Evolutionary conservation across 2,329 filamentous ascomycete genomes (phyloP).

Genomic region (Microdochium bolleyi): DNA sequence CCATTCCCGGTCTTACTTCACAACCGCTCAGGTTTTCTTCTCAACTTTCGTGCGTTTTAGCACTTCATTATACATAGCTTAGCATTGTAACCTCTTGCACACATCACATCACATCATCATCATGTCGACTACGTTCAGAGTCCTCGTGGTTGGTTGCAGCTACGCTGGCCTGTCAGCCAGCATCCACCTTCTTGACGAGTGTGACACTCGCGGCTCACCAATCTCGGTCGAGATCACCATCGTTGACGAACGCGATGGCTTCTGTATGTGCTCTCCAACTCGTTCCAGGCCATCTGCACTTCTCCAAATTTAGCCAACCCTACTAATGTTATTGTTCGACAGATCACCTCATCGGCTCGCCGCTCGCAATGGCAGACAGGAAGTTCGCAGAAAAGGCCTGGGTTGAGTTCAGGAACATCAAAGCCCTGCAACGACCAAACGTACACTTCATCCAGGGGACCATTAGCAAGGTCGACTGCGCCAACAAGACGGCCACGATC

Average conservation of each 20-base stretch:
- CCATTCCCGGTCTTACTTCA: too few species aligned
- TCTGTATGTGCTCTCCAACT: constrained; percentile 54
- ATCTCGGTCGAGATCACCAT: constrained; percentile 63
- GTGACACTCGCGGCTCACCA: constrained; percentile 37
- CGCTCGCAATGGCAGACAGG: constrained; percentile 59
- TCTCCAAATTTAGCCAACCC: too few species aligned
- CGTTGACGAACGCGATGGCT: constrained; percentile 76
- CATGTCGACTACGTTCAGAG: constrained; percentile 31
- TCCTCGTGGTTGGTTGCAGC: constrained; percentile 63
- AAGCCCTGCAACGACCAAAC: constrained; percentile 54
- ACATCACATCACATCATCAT: neutral
- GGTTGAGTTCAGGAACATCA: constrained; percentile 60
- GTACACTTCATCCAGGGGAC: constrained; percentile 60
- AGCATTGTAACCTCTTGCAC: neutral
- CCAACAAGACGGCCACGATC: constrained; percentile 50
- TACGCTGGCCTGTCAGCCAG: constrained; percentile 64
- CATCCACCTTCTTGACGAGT: constrained; percentile 60
- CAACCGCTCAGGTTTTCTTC: too few species aligned
- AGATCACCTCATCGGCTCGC: constrained; percentile 73
- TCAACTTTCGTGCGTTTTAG: neutral
- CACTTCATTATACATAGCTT: neutral
- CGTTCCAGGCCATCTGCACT: too few species aligned
- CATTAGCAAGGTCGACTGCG: constrained; percentile 51
- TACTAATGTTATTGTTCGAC: neutral
- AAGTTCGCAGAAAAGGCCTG: constrained; percentile 61